A percentile compares a stretch with the other conserved stretches of the same genome.
These are phyloP conservation scores for Zygoascus sp. DNA, from an alignment of 1,139 yeast species.

Conservation along the genomic window DNA sequence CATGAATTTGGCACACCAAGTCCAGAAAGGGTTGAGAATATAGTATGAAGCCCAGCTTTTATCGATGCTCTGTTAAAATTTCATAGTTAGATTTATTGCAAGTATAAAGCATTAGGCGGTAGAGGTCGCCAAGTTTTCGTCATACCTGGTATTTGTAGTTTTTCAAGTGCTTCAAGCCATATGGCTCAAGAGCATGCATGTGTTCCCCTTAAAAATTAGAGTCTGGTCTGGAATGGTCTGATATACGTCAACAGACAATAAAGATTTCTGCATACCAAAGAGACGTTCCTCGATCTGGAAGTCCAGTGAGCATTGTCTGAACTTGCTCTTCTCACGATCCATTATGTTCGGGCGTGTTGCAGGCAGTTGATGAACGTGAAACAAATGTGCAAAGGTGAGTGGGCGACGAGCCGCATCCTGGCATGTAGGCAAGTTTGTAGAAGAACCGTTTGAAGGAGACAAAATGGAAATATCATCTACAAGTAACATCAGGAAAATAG, in stretches of 20 bases:
- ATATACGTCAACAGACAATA: too few relatives aligned
- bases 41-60: constrained; percentile 61
- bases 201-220: constrained; percentile 17
- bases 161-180: constrained; percentile 25
- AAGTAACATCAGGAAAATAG: background rate
- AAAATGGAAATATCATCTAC: background rate
- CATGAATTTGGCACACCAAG: constrained; percentile 57
- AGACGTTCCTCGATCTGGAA: constrained; percentile 18
- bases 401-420: background rate
- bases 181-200: constrained; percentile 24
- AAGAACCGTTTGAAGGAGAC: too few relatives aligned
- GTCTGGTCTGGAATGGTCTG: background rate
- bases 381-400: background rate
- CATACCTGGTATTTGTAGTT: constrained; percentile 27
- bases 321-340: background rate
- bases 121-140: background rate
- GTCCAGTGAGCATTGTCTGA: constrained; percentile 12
- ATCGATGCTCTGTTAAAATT: constrained; percentile 48
- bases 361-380: constrained; percentile 8
- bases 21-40: constrained; percentile 69
- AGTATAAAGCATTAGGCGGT: too few relatives aligned
- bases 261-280: constrained; percentile 17
- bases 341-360: background rate
- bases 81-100: background rate
- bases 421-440: background rate